Evolutionary conservation across 768 basidiomycete species (phyloP).

Genomic region (Crassisporium funariophilum): DNA sequence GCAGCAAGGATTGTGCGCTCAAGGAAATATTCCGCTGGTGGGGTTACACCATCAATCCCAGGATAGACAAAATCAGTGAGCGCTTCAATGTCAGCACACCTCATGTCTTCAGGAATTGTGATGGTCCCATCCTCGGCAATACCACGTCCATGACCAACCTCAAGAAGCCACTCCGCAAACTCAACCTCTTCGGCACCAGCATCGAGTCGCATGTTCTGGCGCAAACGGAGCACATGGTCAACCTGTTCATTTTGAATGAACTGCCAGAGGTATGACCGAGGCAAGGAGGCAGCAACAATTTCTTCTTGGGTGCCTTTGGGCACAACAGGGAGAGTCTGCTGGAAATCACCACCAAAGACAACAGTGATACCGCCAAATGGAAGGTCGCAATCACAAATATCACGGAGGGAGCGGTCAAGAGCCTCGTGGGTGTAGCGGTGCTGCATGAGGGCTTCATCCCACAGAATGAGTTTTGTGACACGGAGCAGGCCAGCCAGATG

Average conservation of each 20-base stretch:
- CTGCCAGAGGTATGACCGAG: conserved; percentile 40
- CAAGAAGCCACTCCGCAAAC: conserved; percentile 39
- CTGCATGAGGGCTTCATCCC: conserved; percentile 45
- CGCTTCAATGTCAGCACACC: too few relatives aligned
- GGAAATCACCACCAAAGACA: conserved; percentile 52
- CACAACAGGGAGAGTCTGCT: conserved; percentile 49
- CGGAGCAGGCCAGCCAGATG: conserved; percentile 31
- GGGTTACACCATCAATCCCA: too few relatives aligned
- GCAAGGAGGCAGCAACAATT: conserved; percentile 39
- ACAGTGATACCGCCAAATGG: conserved; percentile 49
- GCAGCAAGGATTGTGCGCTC: too few relatives aligned
- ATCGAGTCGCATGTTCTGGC: conserved; percentile 44
- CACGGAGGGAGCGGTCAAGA: conserved; percentile 38
- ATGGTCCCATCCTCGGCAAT: conserved; percentile 3
- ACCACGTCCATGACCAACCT: conserved; percentile 23
- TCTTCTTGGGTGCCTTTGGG: conserved; percentile 36
- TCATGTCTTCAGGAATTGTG: conserved; percentile 17
- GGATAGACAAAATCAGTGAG: too few relatives aligned
- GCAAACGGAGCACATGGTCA: too few relatives aligned
- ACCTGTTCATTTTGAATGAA: conserved; percentile 27
- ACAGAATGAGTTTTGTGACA: conserved; percentile 34
- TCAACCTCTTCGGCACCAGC: conserved; percentile 20
- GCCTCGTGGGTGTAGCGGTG: too few relatives aligned
- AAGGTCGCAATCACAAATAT: conserved; percentile 28
- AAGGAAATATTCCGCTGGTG: too few relatives aligned